Evolutionary conservation across 2,329 filamentous ascomycete genomes (phyloP).

Genomic region (Pezicula neosporulosa): DNA sequence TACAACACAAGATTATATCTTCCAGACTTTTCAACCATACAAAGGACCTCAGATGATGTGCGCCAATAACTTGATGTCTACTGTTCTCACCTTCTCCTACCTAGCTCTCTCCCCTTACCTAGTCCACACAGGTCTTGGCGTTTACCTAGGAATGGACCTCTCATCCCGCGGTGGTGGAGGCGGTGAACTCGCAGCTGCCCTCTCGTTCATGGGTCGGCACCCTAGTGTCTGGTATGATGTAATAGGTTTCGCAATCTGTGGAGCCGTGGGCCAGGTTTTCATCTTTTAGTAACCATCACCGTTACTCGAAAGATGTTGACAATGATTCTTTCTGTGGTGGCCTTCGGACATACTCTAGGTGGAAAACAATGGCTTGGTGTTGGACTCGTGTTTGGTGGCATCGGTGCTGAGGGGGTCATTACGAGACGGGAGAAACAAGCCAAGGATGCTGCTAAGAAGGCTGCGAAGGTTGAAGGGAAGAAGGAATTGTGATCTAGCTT

Average conservation of each 20-base stretch:
- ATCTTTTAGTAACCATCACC: conserved; percentile 97
- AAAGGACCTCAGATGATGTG: conserved; percentile 99
- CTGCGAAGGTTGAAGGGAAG: conserved; percentile 14
- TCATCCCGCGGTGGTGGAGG: conserved; percentile 47
- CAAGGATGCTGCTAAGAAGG: conserved; percentile 62
- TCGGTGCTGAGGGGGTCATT: conserved; percentile 85
- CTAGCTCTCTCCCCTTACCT: conserved; percentile 77
- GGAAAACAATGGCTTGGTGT: conserved; percentile 95
- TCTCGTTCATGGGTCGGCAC: conserved; percentile 76
- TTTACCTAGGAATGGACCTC: conserved; percentile 64
- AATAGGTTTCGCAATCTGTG: conserved; percentile 83
- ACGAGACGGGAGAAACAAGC: conserved; percentile 77
- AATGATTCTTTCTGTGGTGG: conserved; percentile 93
- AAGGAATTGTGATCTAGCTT: conserved; percentile 16
- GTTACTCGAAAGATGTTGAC: conserved; percentile 99
- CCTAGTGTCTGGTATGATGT: conserved; percentile 85
- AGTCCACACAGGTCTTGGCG: conserved; percentile 61
- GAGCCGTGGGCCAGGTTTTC: conserved; percentile 92
- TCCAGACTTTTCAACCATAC: conserved; percentile 74
- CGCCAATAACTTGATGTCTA: conserved; percentile 87
- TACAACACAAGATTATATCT: conserved; percentile 94
- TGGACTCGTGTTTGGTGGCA: conserved; percentile 87
- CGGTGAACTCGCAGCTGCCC: conserved; percentile 76
- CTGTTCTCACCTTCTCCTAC: conserved; percentile 71
- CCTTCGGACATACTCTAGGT: conserved; percentile 85